Base-by-base conservation (phyloP, 108 stramenopile species). In the Seminavis robusta region DNA sequence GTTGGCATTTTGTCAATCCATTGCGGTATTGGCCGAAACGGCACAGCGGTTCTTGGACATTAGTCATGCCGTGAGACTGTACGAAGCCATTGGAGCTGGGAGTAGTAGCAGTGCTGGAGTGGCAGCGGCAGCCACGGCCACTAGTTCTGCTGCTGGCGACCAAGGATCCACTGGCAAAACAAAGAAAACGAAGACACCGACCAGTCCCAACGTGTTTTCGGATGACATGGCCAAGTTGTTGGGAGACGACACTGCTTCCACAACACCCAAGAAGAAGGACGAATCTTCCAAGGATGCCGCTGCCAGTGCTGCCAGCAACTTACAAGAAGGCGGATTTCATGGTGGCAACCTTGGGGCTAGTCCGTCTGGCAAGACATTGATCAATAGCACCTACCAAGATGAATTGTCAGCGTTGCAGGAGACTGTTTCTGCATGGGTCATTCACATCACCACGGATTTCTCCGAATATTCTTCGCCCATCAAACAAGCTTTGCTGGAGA, bases 41-140 rank as follows among this genome's bases (percentile, higher is more conserved):
- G 64, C 92, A 7, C 65, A 71, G 26, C 74, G 94, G 23, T 97
- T 98, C 53, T 63, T 98, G 32, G 97, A 95, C 45, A 77, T 94
- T 59, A 77, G 83, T 0, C 94, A 90, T 56, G 84, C 88, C 30
- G 87, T 92, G 27, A 70, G 69, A 23, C 48, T 85, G 52, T 86
- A 81, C 49, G 92, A 92, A 38, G 81, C 82, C 20, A 88, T 89
- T 28, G 86, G 69, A 19, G 84, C 84, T 19, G 82, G 77, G 21
- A 50, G 51, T 16, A 19, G 29, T 7, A 25, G 20, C 6, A 6
- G 4, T 21, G 11, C 33, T 47, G 55, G 31, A 55, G 4, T 13
- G 25, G 43, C 34, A 33, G 38, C 13, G 38, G 34, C 28, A 10
- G 19, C 32, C 31, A 16, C 11, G 54, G 8, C 10, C 20, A 45